Base-by-base conservation (phyloP, 192 early-diverging fungal genomes). In the Backusella liffmaniae region DNA sequence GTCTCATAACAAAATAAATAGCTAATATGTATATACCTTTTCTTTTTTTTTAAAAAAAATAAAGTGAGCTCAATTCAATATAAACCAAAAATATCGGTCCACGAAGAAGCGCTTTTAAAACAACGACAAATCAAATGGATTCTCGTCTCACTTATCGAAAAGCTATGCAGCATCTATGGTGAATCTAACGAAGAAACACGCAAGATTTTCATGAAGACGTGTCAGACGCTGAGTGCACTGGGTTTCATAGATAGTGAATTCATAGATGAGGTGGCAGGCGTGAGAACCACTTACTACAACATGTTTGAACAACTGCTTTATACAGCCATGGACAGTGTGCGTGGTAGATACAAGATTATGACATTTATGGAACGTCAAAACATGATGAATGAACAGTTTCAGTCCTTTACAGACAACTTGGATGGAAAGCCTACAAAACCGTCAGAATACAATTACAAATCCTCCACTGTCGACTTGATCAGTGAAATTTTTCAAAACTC, bases 91-190 rank as follows among this genome's bases (percentile, higher is more conserved):
- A 62, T 62, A 26, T 62, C 56, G 0, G 56, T 62, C 56, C 56
- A 62, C 10, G 30, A 49, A 2, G 18, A 44, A 49, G 21, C 18
- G 21, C 46, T 59, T 0, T n/a, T 49, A 62, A 62, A 62, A 10
- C 56, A 73, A 23, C 73, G 85, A 42, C 94, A 95, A 78, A 92
- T 91, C 34, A 87, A 91, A 21, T 80, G 97, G 26, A 82, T 98
- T 3, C 85, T 98, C 26, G 96, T 98, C 0, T 91, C 94, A 23
- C 80, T 98, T 37, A 84, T 98, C 1, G 96, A 98, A 70, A 95
- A 95, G 80, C 96, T 96, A 84, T 95, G 94, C 78, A 80, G 88
- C 26, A 82, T 96, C 30, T 96, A 97, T 79, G 95, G 94, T 76
- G 89, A 95, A 66, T 90, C 90, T 29, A 93, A 93, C 0, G 89